A percentile compares a stretch with the other conserved stretches of the same genome.
Conservation (phyloP, 75 land plant species). For the Cunninghamia lanceolata region DNA sequence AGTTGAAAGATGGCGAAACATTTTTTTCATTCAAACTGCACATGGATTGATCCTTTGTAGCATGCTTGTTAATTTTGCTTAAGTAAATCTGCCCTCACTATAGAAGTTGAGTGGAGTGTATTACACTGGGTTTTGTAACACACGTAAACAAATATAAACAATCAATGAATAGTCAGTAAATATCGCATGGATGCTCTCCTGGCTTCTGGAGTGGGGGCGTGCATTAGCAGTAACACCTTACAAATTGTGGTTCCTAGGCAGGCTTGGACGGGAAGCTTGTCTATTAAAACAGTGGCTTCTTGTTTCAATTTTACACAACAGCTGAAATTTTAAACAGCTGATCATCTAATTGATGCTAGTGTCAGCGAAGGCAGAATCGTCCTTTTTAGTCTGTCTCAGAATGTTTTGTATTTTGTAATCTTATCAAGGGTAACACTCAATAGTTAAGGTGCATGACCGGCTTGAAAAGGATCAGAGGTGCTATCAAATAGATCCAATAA, state of each 20-base stretch:
- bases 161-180: background rate
- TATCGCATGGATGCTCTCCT: background rate
- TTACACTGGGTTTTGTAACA: background rate
- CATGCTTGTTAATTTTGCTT: background rate
- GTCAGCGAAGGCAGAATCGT: background rate
- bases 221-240: background rate
- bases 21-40: constrained; percentile 11
- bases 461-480: too few species aligned
- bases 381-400: background rate
- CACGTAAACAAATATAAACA: constrained; percentile 3
- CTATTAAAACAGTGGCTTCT: background rate
- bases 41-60: background rate
- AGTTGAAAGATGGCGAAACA: constrained; percentile 72
- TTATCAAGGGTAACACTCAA: background rate
- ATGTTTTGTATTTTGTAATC: background rate
- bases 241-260: background rate
- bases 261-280: background rate
- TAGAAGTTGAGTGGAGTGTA: background rate
- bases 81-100: background rate
- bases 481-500: too few species aligned
- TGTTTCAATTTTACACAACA: background rate
- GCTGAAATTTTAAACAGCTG: constrained; percentile 1
- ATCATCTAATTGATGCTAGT: background rate
- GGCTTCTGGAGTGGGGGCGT: constrained; percentile 5
- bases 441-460: too few species aligned